A percentile compares a stretch with the other conserved stretches of the same genome.
Evolutionary conservation across 441 rosid species (phyloP).

Genomic region (Geranium incanum): DNA sequence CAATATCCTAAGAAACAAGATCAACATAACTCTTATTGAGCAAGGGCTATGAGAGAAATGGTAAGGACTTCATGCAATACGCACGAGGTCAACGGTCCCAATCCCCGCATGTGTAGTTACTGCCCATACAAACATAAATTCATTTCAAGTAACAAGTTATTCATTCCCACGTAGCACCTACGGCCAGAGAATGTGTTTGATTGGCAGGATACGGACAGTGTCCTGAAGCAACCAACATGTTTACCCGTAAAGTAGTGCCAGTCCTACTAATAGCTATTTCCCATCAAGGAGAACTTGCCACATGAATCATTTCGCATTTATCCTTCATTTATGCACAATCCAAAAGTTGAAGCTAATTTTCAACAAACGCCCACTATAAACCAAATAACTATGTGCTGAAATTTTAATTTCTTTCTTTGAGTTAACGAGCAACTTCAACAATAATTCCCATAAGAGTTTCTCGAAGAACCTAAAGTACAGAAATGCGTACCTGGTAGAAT

Average conservation of each 20-base stretch:
- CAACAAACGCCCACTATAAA: neutral
- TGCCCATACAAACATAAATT: neutral
- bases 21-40: neutral
- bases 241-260: neutral
- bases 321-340: neutral
- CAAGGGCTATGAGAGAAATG: neutral
- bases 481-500: constrained; percentile 59
- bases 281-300: neutral
- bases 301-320: neutral
- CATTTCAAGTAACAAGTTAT: neutral
- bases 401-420: neutral
- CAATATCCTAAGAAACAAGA: neutral
- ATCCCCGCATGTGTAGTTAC: neutral
- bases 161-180: neutral
- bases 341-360: neutral
- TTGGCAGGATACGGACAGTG: neutral
- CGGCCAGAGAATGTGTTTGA: neutral
- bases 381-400: neutral
- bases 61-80: too few species aligned
- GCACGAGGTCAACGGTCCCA: too few species aligned
- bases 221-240: neutral
- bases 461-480: constrained; percentile 7
- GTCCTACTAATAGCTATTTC: neutral
- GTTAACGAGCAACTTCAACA: neutral
- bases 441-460: neutral